phyloP scores from a whole-genome alignment of 257 asterid genomes.

The Buddleja alternifolia region DNA sequence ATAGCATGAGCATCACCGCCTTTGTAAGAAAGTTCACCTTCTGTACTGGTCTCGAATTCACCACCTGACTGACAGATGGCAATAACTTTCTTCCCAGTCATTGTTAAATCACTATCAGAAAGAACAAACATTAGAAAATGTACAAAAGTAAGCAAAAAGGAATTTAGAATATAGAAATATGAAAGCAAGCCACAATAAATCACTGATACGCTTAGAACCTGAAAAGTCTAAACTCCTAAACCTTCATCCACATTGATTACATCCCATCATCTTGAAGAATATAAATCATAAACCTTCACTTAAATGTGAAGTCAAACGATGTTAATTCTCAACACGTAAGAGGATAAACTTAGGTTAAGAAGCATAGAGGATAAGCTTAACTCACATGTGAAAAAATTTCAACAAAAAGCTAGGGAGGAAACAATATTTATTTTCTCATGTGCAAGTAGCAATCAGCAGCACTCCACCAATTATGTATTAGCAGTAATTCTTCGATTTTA shows the following conservation, averaged over 20 bases:
- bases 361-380: neutral
- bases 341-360: neutral
- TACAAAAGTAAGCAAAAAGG: neutral
- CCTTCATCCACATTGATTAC: constrained; percentile 9
- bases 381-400: neutral
- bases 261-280: too few species aligned
- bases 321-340: neutral
- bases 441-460: neutral
- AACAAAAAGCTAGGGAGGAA: neutral
- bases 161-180: constrained; percentile 13
- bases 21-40: constrained; percentile 70
- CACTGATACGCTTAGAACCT: constrained; percentile 1
- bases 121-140: constrained; percentile 25
- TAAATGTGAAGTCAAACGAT: neutral
- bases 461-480: neutral
- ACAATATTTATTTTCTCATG: neutral
- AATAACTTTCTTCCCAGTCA: constrained; percentile 77
- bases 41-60: constrained; percentile 76
- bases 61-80: constrained; percentile 98
- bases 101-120: constrained; percentile 44
- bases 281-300: too few species aligned
- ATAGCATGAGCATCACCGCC: constrained; percentile 99
- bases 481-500: neutral
- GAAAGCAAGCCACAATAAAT: constrained; percentile 12
- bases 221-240: constrained; percentile 14